Conservation (phyloP, 2,329 filamentous ascomycete species). For the Nemania serpens region DNA sequence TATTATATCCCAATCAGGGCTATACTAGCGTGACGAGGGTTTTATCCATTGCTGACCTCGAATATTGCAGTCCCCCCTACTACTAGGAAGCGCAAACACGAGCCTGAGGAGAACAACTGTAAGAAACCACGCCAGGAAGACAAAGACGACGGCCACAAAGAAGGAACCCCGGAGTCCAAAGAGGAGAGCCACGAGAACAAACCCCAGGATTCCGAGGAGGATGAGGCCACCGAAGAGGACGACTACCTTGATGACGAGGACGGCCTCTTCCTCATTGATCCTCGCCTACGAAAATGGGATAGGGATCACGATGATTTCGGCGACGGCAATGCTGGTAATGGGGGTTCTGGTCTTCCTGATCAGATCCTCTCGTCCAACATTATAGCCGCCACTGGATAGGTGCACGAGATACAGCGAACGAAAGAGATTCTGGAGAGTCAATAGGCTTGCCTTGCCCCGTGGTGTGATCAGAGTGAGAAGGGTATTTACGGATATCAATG, state of each 20-base stretch:
- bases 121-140: neutral
- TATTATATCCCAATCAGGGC: neutral
- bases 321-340: neutral
- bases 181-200: neutral
- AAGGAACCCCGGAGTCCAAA: neutral
- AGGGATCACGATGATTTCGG: neutral
- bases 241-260: neutral
- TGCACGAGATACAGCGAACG: no score
- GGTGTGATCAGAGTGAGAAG: no score
- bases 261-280: neutral
- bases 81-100: neutral
- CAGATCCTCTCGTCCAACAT: constrained; percentile 2
- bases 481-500: no score
- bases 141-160: neutral
- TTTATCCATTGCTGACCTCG: neutral
- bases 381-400: neutral
- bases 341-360: neutral
- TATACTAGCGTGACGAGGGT: neutral
- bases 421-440: no score
- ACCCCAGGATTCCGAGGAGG: neutral
- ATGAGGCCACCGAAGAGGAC: neutral
- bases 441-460: no score
- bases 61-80: neutral
- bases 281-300: neutral
- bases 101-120: neutral